Evolutionary conservation across 371 early-diverging fungal species (phyloP).

Genomic region (Mucor indicus): DNA sequence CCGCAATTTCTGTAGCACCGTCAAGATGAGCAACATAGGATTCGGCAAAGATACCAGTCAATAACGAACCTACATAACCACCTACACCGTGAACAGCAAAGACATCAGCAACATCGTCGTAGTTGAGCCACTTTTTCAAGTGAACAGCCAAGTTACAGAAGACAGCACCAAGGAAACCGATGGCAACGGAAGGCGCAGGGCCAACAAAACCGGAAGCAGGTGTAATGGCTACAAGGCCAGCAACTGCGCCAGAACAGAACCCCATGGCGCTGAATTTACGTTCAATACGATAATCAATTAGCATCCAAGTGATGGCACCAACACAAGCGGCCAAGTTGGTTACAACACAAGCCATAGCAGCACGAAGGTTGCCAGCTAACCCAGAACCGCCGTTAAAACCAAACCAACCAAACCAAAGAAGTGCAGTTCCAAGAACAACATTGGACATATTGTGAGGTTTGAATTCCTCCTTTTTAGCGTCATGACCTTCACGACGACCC

Average conservation of each 20-base stretch:
- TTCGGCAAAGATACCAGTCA: constrained; percentile 91
- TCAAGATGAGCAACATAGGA: constrained; percentile 69
- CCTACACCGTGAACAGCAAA: constrained; percentile 90
- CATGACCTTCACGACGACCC: constrained; percentile 71
- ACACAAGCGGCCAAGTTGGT: constrained; percentile 85
- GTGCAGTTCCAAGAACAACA: constrained; percentile 81
- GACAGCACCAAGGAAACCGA: constrained; percentile 75
- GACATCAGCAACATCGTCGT: constrained; percentile 87
- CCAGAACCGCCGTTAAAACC: constrained; percentile 91
- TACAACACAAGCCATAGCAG: constrained; percentile 80
- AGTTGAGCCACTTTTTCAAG: constrained; percentile 76
- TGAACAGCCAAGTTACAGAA: constrained; percentile 76
- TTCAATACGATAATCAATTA: constrained; percentile 73
- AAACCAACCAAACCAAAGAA: constrained; percentile 92
- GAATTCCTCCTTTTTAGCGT: constrained; percentile 42
- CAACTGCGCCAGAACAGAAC: constrained; percentile 90
- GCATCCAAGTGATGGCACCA: constrained; percentile 83
- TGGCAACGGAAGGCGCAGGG: constrained; percentile 77
- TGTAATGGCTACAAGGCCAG: constrained; percentile 90
- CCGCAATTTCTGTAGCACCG: constrained; percentile 60
- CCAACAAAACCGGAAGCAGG: constrained; percentile 89
- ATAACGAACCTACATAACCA: constrained; percentile 76
- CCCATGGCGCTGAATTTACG: constrained; percentile 82
- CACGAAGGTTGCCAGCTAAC: constrained; percentile 74
- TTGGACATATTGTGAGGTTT: constrained; percentile 89